phyloP scores from a whole-genome alignment of 495 filamentous ascomycete genomes.

The Cercophora sp. region DNA sequence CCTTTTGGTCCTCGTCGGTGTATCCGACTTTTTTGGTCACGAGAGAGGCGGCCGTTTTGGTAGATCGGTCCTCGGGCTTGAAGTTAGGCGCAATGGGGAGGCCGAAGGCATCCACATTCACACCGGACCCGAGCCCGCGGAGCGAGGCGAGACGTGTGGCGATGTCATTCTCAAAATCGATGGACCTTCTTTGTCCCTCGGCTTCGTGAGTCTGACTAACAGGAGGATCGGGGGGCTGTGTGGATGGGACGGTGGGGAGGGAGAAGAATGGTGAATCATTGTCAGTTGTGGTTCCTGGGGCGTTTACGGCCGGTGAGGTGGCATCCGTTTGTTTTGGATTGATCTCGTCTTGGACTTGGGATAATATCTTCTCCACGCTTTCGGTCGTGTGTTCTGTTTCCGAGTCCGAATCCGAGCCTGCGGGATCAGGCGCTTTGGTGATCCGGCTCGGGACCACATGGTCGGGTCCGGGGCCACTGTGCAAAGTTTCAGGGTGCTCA shows the following conservation, averaged over 20 bases:
- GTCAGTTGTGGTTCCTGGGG: too few species aligned
- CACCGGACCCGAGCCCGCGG: conserved; percentile 22
- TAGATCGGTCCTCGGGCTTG: conserved; percentile 37
- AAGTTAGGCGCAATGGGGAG: conserved; percentile 56
- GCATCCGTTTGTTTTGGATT: conserved; percentile 7
- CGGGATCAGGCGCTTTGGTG: not conserved
- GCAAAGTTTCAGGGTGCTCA: conserved; percentile 23
- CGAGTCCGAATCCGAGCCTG: conserved; percentile 37
- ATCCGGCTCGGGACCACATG: not conserved
- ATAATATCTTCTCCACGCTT: conserved; percentile 34
- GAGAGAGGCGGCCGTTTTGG: conserved; percentile 9
- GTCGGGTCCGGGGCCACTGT: not conserved
- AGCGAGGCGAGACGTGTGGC: conserved; percentile 39
- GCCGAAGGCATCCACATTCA: conserved; percentile 34
- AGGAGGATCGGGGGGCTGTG: conserved; percentile 20
- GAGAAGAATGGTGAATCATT: conserved; percentile 14
- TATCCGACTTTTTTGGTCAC: conserved; percentile 28
- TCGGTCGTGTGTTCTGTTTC: conserved; percentile 37
- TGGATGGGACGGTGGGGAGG: conserved; percentile 36
- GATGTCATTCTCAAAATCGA: conserved; percentile 37
- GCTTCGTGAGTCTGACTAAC: not conserved
- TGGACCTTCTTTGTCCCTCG: conserved; percentile 13
- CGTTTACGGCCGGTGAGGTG: too few species aligned
- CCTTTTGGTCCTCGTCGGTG: conserved; percentile 60
- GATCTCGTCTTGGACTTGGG: conserved; percentile 35